These are phyloP conservation scores for Suillus hirtellus DNA, from an alignment of 768 basidiomycete genomes.

Conservation along the genomic window DNA sequence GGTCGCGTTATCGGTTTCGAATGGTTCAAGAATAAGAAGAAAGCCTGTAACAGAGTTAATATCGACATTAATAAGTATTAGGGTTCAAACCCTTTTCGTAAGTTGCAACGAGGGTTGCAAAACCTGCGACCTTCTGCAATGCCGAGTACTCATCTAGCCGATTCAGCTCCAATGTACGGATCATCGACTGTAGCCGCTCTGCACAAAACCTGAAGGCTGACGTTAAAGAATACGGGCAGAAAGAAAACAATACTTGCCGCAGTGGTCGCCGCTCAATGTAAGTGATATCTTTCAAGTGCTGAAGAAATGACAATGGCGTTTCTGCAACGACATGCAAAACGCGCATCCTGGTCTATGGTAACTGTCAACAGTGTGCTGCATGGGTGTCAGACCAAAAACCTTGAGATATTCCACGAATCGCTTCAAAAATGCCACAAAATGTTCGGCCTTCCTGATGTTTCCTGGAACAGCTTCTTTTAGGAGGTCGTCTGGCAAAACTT, in stretches of 20 bases:
- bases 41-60: constrained; percentile 60
- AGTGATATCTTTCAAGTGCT: constrained; percentile 98
- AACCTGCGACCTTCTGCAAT: constrained; percentile 92
- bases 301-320: constrained; percentile 94
- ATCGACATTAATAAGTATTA: constrained; percentile 6
- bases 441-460: constrained; percentile 97
- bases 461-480: constrained; percentile 95
- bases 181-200: constrained; percentile 90
- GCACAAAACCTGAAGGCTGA: constrained; percentile 78
- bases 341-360: constrained; percentile 87
- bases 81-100: constrained; percentile 83
- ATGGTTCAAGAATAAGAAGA: constrained; percentile 94
- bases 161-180: constrained; percentile 86
- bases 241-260: constrained; percentile 52
- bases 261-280: constrained; percentile 95
- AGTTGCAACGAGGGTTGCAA: constrained; percentile 95
- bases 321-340: constrained; percentile 99
- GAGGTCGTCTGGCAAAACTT: constrained; percentile 92
- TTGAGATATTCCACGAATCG: constrained; percentile 99
- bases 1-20: constrained; percentile 97
- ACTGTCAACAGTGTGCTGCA: constrained; percentile 15
- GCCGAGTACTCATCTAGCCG: constrained; percentile 90
- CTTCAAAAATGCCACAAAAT: constrained; percentile 97
- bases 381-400: constrained; percentile 41
- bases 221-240: constrained; percentile 8